These are phyloP conservation scores for Gonium pectorale DNA, from an alignment of 139 green algal genomes.

Conservation along the genomic window DNA sequence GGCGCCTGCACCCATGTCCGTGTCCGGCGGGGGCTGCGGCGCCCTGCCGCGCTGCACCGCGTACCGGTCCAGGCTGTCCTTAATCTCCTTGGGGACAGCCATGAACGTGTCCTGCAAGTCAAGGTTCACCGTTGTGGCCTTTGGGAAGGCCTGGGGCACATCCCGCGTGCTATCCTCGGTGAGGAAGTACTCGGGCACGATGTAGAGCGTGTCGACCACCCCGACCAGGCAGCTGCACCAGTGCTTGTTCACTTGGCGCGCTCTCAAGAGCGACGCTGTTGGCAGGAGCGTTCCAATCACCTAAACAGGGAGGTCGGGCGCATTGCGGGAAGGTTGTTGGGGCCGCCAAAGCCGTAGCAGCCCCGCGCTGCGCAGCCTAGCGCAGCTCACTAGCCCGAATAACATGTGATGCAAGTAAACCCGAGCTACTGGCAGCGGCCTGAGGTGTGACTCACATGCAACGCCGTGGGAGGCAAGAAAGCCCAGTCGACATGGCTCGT, in stretches of 20 bases:
- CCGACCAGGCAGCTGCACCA: conserved; percentile 16
- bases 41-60: not conserved
- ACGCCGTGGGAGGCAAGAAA: conserved; percentile 23
- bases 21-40: not conserved
- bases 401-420: not conserved
- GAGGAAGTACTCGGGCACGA: conserved; percentile 34
- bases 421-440: not conserved
- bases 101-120: conserved; percentile 47
- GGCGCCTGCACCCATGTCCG: not conserved
- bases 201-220: conserved; percentile 35
- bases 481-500: conserved; percentile 35
- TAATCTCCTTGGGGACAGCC: conserved; percentile 10
- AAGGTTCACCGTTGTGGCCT: conserved; percentile 21
- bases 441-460: conserved; percentile 23
- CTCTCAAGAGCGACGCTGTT: not conserved
- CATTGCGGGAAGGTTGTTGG: too few species aligned
- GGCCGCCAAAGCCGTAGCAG: not conserved
- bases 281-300: conserved; percentile 25
- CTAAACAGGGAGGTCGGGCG: not conserved
- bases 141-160: conserved; percentile 13
- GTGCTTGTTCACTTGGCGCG: conserved; percentile 1
- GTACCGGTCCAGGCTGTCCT: conserved; percentile 36
- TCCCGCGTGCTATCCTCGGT: not conserved
- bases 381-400: not conserved
- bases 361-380: not conserved